Conservation (phyloP, 352 stramenopile genomes). For the Globisporangium megalacanthum region DNA sequence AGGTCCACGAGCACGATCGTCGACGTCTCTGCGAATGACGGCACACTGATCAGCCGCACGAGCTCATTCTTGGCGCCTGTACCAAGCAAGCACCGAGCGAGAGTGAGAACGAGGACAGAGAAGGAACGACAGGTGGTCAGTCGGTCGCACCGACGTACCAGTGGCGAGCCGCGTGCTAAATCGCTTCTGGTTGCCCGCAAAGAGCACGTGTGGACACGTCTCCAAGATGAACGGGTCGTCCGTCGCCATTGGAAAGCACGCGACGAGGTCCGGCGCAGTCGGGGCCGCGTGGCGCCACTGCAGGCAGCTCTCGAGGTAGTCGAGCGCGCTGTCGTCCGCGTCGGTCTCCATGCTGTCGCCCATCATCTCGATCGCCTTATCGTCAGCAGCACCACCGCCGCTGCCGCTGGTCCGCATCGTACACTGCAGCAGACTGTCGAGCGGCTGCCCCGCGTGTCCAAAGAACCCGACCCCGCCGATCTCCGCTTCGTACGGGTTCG, state of each 20-base stretch:
- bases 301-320: conserved; percentile 70
- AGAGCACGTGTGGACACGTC: conserved; percentile 86
- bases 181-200: conserved; percentile 86
- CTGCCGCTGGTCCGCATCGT: conserved; percentile 19
- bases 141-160: too few species aligned
- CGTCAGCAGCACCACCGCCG: conserved; percentile 15
- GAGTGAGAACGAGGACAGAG: too few species aligned
- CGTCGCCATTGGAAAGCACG: conserved; percentile 88
- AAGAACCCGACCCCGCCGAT: conserved; percentile 66
- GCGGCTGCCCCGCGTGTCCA: conserved; percentile 83
- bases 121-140: too few species aligned
- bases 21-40: conserved; percentile 84
- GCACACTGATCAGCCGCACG: conserved; percentile 87
- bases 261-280: conserved; percentile 89
- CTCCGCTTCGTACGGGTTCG: conserved; percentile 91
- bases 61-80: conserved; percentile 32
- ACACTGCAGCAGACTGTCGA: conserved; percentile 81
- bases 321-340: conserved; percentile 28
- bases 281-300: conserved; percentile 90
- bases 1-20: conserved; percentile 92
- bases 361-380: too few species aligned
- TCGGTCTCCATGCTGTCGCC: conserved; percentile 16
- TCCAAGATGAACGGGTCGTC: conserved; percentile 92
- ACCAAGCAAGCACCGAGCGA: conserved; percentile 4
- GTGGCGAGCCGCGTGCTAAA: conserved; percentile 81